Evolutionary conservation across 495 filamentous ascomycete genomes (phyloP), one percentile per base, ranked within the genome.

Genomic region (Penicillium parvum): DNA sequence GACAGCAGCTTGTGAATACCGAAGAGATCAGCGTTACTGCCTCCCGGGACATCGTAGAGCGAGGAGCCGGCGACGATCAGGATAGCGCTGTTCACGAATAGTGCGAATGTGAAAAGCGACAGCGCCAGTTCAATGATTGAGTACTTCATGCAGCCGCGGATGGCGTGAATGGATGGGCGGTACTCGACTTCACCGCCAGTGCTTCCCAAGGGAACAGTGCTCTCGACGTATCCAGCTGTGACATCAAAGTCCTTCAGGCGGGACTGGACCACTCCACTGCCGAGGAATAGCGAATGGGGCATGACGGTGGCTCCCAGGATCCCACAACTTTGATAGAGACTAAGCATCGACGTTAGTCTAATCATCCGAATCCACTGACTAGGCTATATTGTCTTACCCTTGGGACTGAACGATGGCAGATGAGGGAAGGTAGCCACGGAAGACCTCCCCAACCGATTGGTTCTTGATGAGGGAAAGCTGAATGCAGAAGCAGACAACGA

Each of bases 301-400:
- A 96, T 96, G 16, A 96, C 88, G 2, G 90, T 96, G 11, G 90
- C 90, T 16, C 90, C 90, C 8, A 96, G 76, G 50, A 96, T 96
- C 43, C 89, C 90, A 56, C 90, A 95, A 40, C 87, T 84, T 64
- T 92, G 86, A 66, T 91, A 95, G 10, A 96, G 63, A 20, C 86
- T 86, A 50, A 21, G 7, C 47, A 37, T 45, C 30, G 22, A 45
- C 20, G 48, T 44, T 30, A 44, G 32, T 35, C 1, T 16, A n/a
- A n/a, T n/a, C n/a, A 11, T n/a, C 16, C 21, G 21, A 3, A 7
- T 16, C 29, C 10, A 10, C 4, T 27, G 25, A 20, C 12, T 3
- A 12, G 33, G 3, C 9, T 19, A 34, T 7, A 19, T 18, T 15
- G 11, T 44, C 71, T 53, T 63, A 82, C 79, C 77, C 82, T 58